These are phyloP conservation scores for Cercospora zeina DNA, from an alignment of 2,329 filamentous ascomycete genomes.

Conservation along the genomic window DNA sequence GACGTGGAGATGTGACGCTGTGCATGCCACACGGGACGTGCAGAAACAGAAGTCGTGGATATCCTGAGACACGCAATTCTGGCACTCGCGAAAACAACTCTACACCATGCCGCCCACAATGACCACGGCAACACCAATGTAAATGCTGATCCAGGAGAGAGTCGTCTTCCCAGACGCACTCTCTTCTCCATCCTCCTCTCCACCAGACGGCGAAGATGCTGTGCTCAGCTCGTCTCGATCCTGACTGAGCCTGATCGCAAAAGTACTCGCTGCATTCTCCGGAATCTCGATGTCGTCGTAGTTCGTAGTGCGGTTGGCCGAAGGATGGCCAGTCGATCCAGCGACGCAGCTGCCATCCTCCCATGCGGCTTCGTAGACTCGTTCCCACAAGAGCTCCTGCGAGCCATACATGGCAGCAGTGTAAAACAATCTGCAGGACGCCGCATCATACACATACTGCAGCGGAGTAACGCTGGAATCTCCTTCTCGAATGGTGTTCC, in stretches of 20 bases:
- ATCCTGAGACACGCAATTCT: background rate
- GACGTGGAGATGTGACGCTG: constrained; percentile 2
- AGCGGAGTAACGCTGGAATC: constrained; percentile 40
- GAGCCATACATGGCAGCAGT: constrained; percentile 41
- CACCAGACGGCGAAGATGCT: background rate
- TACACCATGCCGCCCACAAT: constrained; percentile 1
- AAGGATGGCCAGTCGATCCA: constrained; percentile 29
- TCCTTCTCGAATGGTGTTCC: constrained; percentile 39
- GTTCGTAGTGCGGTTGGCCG: constrained; percentile 8
- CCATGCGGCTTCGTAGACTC: constrained; percentile 43
- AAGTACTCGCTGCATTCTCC: constrained; percentile 7
- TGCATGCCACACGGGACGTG: constrained; percentile 1
- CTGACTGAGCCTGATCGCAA: constrained; percentile 2
- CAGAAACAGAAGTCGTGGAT: constrained; percentile 7
- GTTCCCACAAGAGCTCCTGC: constrained; percentile 44
- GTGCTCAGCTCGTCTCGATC: constrained; percentile 2
- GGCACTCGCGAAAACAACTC: background rate
- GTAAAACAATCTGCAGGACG: constrained; percentile 46
- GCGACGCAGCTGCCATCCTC: constrained; percentile 26
- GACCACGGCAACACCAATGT: background rate
- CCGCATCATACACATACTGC: constrained; percentile 47
- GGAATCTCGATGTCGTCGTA: constrained; percentile 6
- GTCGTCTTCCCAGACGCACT: background rate
- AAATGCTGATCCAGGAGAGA: background rate
- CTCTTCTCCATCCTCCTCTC: constrained; percentile 1